A percentile compares a stretch with the other conserved stretches of the same genome.
Evolutionary conservation across 192 early-diverging fungal genomes (phyloP).

Genomic region (Pecoramyces ruminantium): DNA sequence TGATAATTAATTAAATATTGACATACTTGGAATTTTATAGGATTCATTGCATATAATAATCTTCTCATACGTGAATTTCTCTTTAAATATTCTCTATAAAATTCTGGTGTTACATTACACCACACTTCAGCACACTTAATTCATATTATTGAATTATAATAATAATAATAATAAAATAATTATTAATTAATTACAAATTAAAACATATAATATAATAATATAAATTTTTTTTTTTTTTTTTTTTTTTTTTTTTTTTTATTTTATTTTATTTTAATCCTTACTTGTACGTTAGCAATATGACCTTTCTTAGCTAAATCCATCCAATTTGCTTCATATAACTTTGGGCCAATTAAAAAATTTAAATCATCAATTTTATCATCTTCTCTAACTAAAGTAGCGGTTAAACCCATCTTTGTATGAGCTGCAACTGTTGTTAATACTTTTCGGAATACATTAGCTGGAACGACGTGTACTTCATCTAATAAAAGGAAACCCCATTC

Average conservation of each 20-base stretch:
- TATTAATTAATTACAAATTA: too few relatives aligned
- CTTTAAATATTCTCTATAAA: slow-evolving; percentile 81
- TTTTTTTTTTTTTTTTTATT: too few relatives aligned
- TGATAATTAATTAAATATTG: slow-evolving; percentile 92
- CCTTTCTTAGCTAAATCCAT: slow-evolving; percentile 94
- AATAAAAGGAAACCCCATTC: slow-evolving; percentile 97
- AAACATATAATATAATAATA: slow-evolving; percentile 3
- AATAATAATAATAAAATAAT: slow-evolving; percentile 1
- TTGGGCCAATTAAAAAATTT: slow-evolving; percentile 97
- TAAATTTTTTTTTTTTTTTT: too few relatives aligned
- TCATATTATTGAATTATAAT: neutral
- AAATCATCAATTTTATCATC: slow-evolving; percentile 95
- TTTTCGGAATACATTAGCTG: slow-evolving; percentile 87
- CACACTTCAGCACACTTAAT: slow-evolving; percentile 86
- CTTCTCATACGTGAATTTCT: slow-evolving; percentile 66
- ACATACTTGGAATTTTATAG: slow-evolving; percentile 92
- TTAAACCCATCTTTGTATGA: slow-evolving; percentile 83
- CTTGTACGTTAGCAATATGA: slow-evolving; percentile 90
- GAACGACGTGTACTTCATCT: slow-evolving; percentile 98
- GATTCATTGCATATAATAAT: slow-evolving; percentile 89
- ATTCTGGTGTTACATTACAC: slow-evolving; percentile 94
- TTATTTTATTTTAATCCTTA: too few relatives aligned
- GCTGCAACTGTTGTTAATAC: slow-evolving; percentile 82
- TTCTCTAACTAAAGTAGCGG: slow-evolving; percentile 91
- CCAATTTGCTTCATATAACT: slow-evolving; percentile 99